Evolutionary conservation across 2,329 filamentous ascomycete species (phyloP).

Genomic region (Calonectria multiphialidica): DNA sequence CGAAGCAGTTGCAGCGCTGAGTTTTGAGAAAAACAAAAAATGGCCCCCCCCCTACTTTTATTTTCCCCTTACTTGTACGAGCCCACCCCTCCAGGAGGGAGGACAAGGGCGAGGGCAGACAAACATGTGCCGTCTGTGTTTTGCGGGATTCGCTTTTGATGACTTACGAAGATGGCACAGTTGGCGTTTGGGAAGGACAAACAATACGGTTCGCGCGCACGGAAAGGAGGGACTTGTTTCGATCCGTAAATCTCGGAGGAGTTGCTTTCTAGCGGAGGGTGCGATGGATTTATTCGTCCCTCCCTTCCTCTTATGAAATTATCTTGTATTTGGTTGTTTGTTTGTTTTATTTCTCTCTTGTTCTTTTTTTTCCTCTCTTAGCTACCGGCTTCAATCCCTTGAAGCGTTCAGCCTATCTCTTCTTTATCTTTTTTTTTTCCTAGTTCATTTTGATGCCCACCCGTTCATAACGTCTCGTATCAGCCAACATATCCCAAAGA

Average conservation of each 20-base stretch:
- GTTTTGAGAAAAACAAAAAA: background rate
- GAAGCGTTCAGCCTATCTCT: conserved; percentile 6
- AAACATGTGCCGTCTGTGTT: conserved; percentile 23
- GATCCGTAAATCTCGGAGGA: conserved; percentile 36
- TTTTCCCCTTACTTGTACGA: conserved; percentile 23
- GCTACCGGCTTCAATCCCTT: background rate
- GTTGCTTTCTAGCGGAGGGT: conserved; percentile 33
- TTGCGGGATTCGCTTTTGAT: conserved; percentile 40
- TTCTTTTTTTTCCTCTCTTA: background rate
- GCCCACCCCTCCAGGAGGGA: conserved; percentile 18
- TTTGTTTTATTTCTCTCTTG: background rate
- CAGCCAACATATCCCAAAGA: background rate
- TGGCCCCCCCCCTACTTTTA: background rate
- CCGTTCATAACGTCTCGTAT: background rate
- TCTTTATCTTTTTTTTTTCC: conserved; percentile 1
- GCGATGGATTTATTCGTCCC: conserved; percentile 1
- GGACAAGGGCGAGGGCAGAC: conserved; percentile 10
- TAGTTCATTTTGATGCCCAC: background rate
- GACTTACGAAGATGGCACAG: conserved; percentile 45
- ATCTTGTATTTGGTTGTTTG: conserved; percentile 26
- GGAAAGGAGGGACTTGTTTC: conserved; percentile 36
- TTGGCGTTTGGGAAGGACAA: conserved; percentile 46
- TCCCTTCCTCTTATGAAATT: conserved; percentile 6
- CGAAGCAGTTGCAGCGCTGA: conserved; percentile 5
- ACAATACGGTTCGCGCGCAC: conserved; percentile 42